Evolutionary conservation across 306 rosid genomes (phyloP).

Genomic region (Fragaria iinumae): DNA sequence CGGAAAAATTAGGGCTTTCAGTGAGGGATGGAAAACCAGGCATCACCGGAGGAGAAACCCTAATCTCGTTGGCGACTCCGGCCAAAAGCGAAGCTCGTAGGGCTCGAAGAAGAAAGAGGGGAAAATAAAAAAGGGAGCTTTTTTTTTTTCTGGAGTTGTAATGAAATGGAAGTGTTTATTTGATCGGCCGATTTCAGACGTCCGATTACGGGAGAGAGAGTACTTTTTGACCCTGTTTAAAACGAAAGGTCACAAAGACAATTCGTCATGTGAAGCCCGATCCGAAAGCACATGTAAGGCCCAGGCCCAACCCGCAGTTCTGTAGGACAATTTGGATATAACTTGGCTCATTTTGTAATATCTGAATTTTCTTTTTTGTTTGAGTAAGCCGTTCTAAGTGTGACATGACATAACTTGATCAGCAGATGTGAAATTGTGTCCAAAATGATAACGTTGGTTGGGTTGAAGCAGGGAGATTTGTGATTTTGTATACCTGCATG

Average conservation of each 20-base stretch:
- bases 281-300: not conserved
- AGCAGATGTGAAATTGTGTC: not conserved
- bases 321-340: too few species aligned
- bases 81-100: conserved; percentile 1
- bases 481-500: not conserved
- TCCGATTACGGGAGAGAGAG: not conserved
- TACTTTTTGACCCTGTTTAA: not conserved
- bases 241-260: not conserved
- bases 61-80: conserved; percentile 20
- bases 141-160: not conserved
- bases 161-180: not conserved
- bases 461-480: not conserved
- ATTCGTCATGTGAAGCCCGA: not conserved
- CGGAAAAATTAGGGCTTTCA: conserved; percentile 16
- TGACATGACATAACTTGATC: not conserved
- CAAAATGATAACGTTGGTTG: not conserved
- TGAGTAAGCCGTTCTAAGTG: too few species aligned
- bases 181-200: conserved; percentile 7
- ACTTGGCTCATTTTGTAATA: too few species aligned
- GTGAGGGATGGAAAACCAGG: conserved; percentile 2
- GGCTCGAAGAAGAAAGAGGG: not conserved
- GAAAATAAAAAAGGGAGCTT: not conserved
- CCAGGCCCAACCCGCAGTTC: not conserved
- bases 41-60: conserved; percentile 32
- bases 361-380: too few species aligned